Base-by-base conservation (phyloP, 345 rosid species). In the Linum tenue region DNA sequence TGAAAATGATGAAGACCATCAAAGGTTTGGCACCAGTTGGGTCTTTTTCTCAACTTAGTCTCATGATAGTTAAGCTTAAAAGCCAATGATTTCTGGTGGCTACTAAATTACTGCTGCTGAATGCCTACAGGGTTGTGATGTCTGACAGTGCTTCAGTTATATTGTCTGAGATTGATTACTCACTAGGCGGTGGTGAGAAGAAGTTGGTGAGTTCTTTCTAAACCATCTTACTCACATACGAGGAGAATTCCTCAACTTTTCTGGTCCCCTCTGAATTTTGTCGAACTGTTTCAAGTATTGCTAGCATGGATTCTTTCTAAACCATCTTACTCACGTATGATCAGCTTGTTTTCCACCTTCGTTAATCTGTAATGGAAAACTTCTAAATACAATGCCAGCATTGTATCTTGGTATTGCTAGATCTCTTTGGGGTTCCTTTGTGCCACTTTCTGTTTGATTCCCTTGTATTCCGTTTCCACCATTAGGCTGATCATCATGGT, bases 141-240 rank as follows among this genome's bases (percentile, higher is more conserved):
- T 75, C 81, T 38, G 80, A 75, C 22, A 44, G 59, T 62, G 80
- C 90, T 65, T 67, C 80, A 59, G 83, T 85, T 81, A 76, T 76
- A 73, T 83, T 81, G 69, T 86, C 97, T 58, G 89, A 90, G 75
- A 82, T 77, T 60, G 83, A 87, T 70, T 63, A 86, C 64, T 72
- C 80, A 5, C 70, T 94, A 60, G 90, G 74, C 71, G 90, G 95
- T 56, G 79, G 80, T 76, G 85, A 83, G 78, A 78, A 78, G 65
- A 79, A 71, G 64, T 59, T 81, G 88, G 99, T 94, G 63, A 81
- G 95, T 80, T 51, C 55, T 74, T 69, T 56, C 41, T 44, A 48
- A 4, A 48, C 31, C 31, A 48, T 9, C 11, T 48, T 9, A 15
- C 53, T 9, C 53, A 48, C 3, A 5, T 48, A 22, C 53, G 0